A percentile compares a stretch with the other conserved stretches of the same genome.
phyloP scores from a whole-genome alignment of 257 asterid species.

The Primulina huaijiensis region DNA sequence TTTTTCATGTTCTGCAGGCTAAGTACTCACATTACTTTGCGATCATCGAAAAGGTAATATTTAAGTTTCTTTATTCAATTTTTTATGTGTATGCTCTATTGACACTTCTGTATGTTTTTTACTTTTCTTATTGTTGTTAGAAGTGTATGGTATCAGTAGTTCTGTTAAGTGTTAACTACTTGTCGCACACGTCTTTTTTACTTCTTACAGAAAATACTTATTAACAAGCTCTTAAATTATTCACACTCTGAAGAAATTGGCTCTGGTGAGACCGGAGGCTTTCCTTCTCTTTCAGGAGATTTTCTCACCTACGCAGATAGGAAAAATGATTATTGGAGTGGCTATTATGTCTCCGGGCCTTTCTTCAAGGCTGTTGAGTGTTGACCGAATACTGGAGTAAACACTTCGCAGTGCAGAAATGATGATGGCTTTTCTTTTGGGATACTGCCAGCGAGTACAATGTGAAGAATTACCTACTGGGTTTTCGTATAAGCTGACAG shows the following conservation, averaged over 20 bases:
- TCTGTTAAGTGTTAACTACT: background rate
- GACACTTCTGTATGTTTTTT: slow-evolving; percentile 3
- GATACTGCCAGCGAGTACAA: slow-evolving; percentile 77
- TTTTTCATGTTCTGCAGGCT: slow-evolving; percentile 63
- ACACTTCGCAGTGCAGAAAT: slow-evolving; percentile 92
- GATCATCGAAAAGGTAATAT: slow-evolving; percentile 88
- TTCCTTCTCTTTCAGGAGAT: slow-evolving; percentile 92
- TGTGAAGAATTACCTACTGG: slow-evolving; percentile 87
- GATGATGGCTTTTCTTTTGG: slow-evolving; percentile 87
- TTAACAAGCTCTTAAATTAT: slow-evolving; percentile 41
- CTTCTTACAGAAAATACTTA: background rate
- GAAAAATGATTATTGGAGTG: slow-evolving; percentile 96
- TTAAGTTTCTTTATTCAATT: slow-evolving; percentile 18
- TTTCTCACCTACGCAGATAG: slow-evolving; percentile 96
- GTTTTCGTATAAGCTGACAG: slow-evolving; percentile 75
- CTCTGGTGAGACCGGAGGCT: slow-evolving; percentile 81
- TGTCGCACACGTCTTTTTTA: background rate
- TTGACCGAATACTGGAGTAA: slow-evolving; percentile 91
- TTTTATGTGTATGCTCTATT: slow-evolving; percentile 15
- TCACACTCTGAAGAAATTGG: slow-evolving; percentile 71
- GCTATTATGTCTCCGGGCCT: slow-evolving; percentile 96
- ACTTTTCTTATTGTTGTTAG: background rate
- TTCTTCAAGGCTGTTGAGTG: slow-evolving; percentile 98
- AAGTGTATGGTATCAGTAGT: slow-evolving; percentile 17
- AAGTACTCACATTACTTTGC: slow-evolving; percentile 98